phyloP scores from a whole-genome alignment of 495 filamentous ascomycete species.

The Evernia prunastri region DNA sequence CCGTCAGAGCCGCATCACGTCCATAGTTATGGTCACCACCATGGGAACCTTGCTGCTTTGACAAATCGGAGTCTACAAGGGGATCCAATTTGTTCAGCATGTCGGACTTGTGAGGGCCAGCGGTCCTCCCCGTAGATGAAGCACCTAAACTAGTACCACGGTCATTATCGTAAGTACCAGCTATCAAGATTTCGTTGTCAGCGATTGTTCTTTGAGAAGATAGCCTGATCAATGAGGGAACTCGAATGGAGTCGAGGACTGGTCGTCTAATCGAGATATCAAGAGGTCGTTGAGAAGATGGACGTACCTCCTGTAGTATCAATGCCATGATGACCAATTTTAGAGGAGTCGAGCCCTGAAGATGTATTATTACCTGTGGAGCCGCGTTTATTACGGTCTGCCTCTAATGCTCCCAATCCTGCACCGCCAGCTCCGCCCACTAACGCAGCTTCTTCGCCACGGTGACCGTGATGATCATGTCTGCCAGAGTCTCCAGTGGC shows the following conservation, averaged over 20 bases:
- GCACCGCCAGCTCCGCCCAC: constrained; percentile 20
- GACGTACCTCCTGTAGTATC: neutral
- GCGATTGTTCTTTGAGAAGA: neutral
- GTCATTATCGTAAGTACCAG: neutral
- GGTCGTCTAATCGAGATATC: neutral
- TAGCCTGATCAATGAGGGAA: neutral
- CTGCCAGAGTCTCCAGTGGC: constrained; percentile 2
- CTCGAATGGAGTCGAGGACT: neutral
- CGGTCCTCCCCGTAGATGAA: constrained; percentile 26
- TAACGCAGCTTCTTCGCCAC: constrained; percentile 19
- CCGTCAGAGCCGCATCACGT: constrained; percentile 22
- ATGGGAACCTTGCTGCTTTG: constrained; percentile 15
- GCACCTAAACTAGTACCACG: neutral
- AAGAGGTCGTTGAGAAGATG: neutral
- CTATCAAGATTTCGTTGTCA: neutral
- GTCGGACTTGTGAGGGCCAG: constrained; percentile 44
- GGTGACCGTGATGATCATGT: constrained; percentile 13
- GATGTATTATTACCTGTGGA: neutral
- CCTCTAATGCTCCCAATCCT: constrained; percentile 21
- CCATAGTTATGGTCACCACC: constrained; percentile 14
- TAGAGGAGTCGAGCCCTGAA: neutral
- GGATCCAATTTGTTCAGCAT: constrained; percentile 50
- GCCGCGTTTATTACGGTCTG: constrained; percentile 9
- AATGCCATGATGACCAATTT: neutral
- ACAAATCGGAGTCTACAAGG: constrained; percentile 24